phyloP scores from a whole-genome alignment of 352 stramenopile species.

The Globisporangium cystogenes region DNA sequence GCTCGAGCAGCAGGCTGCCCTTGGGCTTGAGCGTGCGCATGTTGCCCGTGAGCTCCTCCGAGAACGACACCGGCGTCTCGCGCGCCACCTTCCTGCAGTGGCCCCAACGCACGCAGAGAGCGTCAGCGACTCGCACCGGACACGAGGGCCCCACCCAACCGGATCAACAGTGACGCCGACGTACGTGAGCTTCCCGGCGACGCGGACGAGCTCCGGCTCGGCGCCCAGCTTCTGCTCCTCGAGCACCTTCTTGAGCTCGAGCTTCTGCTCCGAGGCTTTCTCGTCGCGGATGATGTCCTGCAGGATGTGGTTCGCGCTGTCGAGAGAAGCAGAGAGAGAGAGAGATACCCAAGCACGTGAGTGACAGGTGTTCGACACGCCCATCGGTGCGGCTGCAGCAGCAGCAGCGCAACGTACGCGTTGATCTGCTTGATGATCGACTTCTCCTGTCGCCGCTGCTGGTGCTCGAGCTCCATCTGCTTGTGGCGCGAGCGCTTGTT shows the following conservation, averaged over 20 bases:
- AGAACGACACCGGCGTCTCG: constrained; percentile 63
- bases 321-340: constrained; percentile 8
- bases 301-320: constrained; percentile 61
- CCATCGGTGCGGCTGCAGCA: too few species aligned
- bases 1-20: constrained; percentile 71
- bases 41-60: constrained; percentile 76
- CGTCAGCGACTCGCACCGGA: neutral
- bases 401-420: constrained; percentile 33
- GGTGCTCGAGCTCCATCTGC: constrained; percentile 69
- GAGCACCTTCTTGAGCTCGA: constrained; percentile 72
- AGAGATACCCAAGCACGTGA: constrained; percentile 3
- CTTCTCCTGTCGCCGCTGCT: constrained; percentile 55
- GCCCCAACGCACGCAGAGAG: neutral
- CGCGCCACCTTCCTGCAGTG: constrained; percentile 61
- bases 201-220: constrained; percentile 54
- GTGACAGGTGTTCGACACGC: neutral
- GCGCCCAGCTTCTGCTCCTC: constrained; percentile 72
- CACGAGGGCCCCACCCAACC: too few species aligned
- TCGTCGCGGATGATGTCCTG: constrained; percentile 64
- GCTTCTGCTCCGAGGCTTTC: constrained; percentile 53
- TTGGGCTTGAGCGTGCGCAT: constrained; percentile 77
- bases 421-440: constrained; percentile 86
- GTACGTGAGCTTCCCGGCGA: constrained; percentile 73
- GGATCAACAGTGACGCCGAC: constrained; percentile 9
- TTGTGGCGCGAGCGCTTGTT: constrained; percentile 82